Conservation (phyloP, 176 grass and related monocot species). For the Lolium perenne region DNA sequence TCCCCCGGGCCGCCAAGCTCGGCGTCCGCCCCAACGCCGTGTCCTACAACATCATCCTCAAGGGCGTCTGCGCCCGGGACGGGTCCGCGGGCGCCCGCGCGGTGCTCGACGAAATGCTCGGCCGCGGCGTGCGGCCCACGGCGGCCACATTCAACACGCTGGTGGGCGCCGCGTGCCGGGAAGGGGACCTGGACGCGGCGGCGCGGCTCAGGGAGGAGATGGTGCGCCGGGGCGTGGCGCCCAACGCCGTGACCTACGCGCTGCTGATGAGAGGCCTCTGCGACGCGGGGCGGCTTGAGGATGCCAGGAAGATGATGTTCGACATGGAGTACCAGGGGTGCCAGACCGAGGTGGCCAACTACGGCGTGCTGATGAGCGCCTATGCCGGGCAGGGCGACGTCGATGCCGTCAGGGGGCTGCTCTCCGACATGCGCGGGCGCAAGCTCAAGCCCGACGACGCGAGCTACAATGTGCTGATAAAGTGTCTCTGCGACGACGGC, state of each 20-base stretch:
- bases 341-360: slow-evolving; percentile 66
- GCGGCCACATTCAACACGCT: slow-evolving; percentile 79
- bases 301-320: slow-evolving; percentile 85
- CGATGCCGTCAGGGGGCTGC: slow-evolving; percentile 41
- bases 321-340: slow-evolving; percentile 98
- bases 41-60: slow-evolving; percentile 90
- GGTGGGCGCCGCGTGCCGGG: slow-evolving; percentile 55
- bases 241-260: slow-evolving; percentile 75
- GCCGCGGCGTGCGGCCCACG: slow-evolving; percentile 62
- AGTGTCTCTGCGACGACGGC: slow-evolving; percentile 55
- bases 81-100: slow-evolving; percentile 47
- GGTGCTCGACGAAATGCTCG: slow-evolving; percentile 84
- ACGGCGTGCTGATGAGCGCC: slow-evolving; percentile 76
- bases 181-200: slow-evolving; percentile 48
- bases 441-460: slow-evolving; percentile 57
- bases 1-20: slow-evolving; percentile 54
- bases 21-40: slow-evolving; percentile 72
- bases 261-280: slow-evolving; percentile 74
- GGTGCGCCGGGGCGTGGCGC: slow-evolving; percentile 47
- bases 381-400: slow-evolving; percentile 46
- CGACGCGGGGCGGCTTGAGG: slow-evolving; percentile 44
- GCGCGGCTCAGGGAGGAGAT: slow-evolving; percentile 65
- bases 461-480: slow-evolving; percentile 71
- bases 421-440: slow-evolving; percentile 70
- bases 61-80: slow-evolving; percentile 50